Percentiles rank a stretch among this genome's conserved stretches.
phyloP scores from a whole-genome alignment of 2,329 filamentous ascomycete species.

The Exophiala xenobiotica region DNA sequence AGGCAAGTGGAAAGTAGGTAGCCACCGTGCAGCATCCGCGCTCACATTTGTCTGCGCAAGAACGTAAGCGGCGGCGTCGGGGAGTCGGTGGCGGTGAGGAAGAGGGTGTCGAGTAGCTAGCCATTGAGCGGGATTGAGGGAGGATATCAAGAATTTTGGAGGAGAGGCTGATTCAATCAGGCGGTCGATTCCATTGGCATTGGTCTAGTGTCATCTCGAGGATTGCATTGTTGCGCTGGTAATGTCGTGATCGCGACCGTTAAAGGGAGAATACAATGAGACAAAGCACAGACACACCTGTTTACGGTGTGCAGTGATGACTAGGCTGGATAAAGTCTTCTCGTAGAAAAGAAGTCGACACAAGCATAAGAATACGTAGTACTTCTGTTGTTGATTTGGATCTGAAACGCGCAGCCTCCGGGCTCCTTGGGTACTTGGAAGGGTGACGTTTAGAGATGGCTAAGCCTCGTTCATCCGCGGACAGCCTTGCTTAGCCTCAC shows the following conservation, averaged over 20 bases:
- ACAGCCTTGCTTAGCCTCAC: background rate
- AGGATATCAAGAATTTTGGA: background rate
- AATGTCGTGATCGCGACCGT: background rate
- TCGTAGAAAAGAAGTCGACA: too few relatives aligned
- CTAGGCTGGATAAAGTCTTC: too few relatives aligned
- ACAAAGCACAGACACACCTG: slow-evolving; percentile 1
- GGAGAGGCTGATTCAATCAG: slow-evolving; percentile 8
- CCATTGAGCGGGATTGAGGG: slow-evolving; percentile 15
- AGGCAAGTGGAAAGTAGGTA: slow-evolving; percentile 81
- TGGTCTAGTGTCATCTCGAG: slow-evolving; percentile 19
- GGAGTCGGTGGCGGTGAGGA: slow-evolving; percentile 42
- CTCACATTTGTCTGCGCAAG: slow-evolving; percentile 59
- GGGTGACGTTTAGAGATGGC: background rate
- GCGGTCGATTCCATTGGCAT: slow-evolving; percentile 14
- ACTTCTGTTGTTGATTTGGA: background rate
- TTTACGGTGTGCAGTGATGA: too few relatives aligned
- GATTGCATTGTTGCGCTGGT: slow-evolving; percentile 7
- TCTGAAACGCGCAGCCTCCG: slow-evolving; percentile 10
- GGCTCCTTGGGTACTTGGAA: background rate
- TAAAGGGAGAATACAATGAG: background rate
- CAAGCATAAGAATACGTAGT: background rate
- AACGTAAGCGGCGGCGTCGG: slow-evolving; percentile 42
- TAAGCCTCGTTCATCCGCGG: background rate
- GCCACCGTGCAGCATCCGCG: slow-evolving; percentile 77
- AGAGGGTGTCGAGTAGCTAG: slow-evolving; percentile 32